phyloP scores from a whole-genome alignment of 179 eudicot species.

The Drosera spatulata region DNA sequence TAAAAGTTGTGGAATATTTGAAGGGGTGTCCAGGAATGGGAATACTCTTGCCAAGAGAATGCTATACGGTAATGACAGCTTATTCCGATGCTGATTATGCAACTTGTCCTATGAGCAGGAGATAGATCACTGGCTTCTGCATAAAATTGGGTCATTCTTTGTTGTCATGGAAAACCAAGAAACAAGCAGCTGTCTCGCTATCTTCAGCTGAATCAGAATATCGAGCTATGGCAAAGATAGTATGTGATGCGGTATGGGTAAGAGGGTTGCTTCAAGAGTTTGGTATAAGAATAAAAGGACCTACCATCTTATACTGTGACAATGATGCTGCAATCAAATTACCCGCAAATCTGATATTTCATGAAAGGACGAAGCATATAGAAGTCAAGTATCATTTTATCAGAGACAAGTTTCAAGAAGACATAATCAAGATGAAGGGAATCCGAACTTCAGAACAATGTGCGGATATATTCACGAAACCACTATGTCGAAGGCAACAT shows the following conservation, averaged over 20 bases:
- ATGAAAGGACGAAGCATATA: slow-evolving; percentile 3
- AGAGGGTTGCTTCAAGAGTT: background rate
- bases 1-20: background rate
- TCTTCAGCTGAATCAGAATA: slow-evolving; percentile 8
- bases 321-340: background rate
- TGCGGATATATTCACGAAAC: background rate
- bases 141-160: background rate
- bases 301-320: background rate
- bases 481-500: background rate
- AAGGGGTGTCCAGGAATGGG: no score
- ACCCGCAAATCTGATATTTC: background rate
- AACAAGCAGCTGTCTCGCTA: background rate
- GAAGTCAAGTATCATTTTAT: background rate
- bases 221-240: background rate
- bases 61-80: no score
- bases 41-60: no score
- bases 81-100: background rate
- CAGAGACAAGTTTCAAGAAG: background rate
- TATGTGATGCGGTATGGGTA: background rate
- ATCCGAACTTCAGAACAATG: background rate
- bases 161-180: slow-evolving; percentile 4
- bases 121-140: background rate
- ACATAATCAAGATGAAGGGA: no score
- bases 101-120: background rate
- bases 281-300: background rate